Conservation (phyloP, 805 yeast species). For the Jamesozyma gamospora region DNA sequence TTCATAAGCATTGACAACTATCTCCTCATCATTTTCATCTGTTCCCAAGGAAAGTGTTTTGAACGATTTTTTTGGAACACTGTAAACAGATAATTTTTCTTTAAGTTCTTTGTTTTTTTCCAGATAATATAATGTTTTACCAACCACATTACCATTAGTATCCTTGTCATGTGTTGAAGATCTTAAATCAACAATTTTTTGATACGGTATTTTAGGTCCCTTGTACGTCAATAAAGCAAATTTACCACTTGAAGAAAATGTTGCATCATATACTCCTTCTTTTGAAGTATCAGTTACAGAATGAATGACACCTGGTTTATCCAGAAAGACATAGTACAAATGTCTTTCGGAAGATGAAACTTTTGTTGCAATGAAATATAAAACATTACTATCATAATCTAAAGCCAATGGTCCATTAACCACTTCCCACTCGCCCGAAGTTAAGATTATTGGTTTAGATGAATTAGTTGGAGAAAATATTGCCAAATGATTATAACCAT, state of each 20-base stretch:
- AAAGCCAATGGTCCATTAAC: slow-evolving; percentile 57
- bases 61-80: slow-evolving; percentile 46
- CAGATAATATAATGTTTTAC: slow-evolving; percentile 25
- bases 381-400: slow-evolving; percentile 42
- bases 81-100: slow-evolving; percentile 34
- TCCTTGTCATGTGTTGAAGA: slow-evolving; percentile 12
- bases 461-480: slow-evolving; percentile 67
- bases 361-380: slow-evolving; percentile 60
- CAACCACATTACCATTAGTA: slow-evolving; percentile 12
- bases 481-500: slow-evolving; percentile 67
- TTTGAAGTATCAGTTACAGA: slow-evolving; percentile 41
- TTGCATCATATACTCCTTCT: slow-evolving; percentile 58
- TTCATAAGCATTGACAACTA: slow-evolving; percentile 58
- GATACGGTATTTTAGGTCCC: slow-evolving; percentile 78
- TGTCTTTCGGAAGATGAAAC: slow-evolving; percentile 79
- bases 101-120: slow-evolving; percentile 36
- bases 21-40: slow-evolving; percentile 38
- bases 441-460: slow-evolving; percentile 46
- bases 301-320: slow-evolving; percentile 31
- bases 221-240: slow-evolving; percentile 58
- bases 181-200: slow-evolving; percentile 53
- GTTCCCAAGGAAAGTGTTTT: slow-evolving; percentile 45
- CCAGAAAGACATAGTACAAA: slow-evolving; percentile 56
- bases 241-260: slow-evolving; percentile 73
- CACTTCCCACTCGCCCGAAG: slow-evolving; percentile 87